A percentile compares a stretch with the other conserved stretches of the same genome.
Conservation (phyloP, 306 rosid genomes). For the Nissolia schottii region DNA sequence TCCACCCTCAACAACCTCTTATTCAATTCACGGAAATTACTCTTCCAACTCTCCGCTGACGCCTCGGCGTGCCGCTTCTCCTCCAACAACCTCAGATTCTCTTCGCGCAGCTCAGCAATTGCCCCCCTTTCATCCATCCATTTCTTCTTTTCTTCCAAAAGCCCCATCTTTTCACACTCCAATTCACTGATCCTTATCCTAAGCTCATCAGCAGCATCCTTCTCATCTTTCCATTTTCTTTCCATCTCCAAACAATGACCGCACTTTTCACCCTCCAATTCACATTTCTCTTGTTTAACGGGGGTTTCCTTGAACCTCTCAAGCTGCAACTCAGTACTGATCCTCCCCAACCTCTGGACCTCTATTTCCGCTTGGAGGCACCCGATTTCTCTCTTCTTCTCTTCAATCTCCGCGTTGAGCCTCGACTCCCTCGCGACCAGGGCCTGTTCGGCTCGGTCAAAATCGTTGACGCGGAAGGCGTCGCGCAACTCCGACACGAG, state of each 20-base stretch:
- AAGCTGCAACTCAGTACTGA: background rate
- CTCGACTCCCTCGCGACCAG: conserved; percentile 8
- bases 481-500: conserved; percentile 11
- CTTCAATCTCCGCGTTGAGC: background rate
- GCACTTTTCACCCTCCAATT: background rate
- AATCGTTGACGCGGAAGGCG: conserved; percentile 7
- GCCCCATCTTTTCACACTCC: background rate
- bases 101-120: background rate
- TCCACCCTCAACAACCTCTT: background rate
- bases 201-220: background rate
- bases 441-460: conserved; percentile 13
- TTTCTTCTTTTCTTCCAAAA: background rate
- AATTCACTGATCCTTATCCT: background rate
- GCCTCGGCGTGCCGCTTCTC: background rate
- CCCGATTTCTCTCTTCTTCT: background rate
- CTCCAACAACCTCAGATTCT: too few relatives aligned
- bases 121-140: background rate
- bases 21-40: background rate
- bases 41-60: background rate
- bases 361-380: background rate
- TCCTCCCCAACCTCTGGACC: background rate
- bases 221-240: background rate
- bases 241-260: background rate
- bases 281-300: background rate
- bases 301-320: background rate